Percentiles rank a stretch among this genome's conserved stretches.
Conservation (phyloP, 2,329 filamentous ascomycete genomes). For the Xylariomycetidae sp. region DNA sequence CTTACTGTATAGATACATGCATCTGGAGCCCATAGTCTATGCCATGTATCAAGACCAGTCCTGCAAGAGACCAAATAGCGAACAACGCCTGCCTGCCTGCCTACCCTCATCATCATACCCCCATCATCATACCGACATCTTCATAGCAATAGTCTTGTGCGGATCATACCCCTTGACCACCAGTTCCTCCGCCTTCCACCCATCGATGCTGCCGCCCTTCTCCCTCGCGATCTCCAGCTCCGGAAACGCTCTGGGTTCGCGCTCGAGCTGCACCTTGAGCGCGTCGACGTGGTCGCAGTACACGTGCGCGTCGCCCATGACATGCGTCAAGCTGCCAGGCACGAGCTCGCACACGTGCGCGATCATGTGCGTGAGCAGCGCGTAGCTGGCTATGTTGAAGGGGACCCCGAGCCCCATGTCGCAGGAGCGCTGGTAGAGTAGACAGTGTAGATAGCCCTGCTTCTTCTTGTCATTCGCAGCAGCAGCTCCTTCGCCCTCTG, state of each 20-base stretch:
- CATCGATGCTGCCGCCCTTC: conserved; percentile 73
- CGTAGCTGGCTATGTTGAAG: conserved; percentile 96
- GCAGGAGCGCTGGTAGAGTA: conserved; percentile 89
- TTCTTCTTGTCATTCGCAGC: conserved; percentile 30
- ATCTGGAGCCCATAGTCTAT: too few species aligned
- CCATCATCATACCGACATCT: conserved; percentile 91
- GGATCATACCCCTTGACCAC: conserved; percentile 83
- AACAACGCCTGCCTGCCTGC: too few species aligned
- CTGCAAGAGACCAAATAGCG: too few species aligned
- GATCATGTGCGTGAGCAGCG: conserved; percentile 90
- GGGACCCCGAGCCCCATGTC: conserved; percentile 97
- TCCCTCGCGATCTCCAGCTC: conserved; percentile 67
- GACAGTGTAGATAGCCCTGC: conserved; percentile 74
- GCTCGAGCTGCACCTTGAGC: conserved; percentile 70
- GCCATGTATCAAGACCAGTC: too few species aligned
- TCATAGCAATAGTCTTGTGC: conserved; percentile 91
- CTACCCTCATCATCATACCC: too few species aligned
- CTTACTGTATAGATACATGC: too few species aligned
- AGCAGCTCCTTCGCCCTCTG: conserved; percentile 14
- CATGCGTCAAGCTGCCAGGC: conserved; percentile 85
- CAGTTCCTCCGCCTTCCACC: conserved; percentile 86
- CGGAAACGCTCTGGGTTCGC: conserved; percentile 79
- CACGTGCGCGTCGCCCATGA: conserved; percentile 97
- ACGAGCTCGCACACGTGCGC: conserved; percentile 80
- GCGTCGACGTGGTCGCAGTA: conserved; percentile 92